Percentiles rank a stretch among this genome's conserved stretches.
phyloP scores from a whole-genome alignment of 768 basidiomycete genomes.

The Butyriboletus loyo region DNA sequence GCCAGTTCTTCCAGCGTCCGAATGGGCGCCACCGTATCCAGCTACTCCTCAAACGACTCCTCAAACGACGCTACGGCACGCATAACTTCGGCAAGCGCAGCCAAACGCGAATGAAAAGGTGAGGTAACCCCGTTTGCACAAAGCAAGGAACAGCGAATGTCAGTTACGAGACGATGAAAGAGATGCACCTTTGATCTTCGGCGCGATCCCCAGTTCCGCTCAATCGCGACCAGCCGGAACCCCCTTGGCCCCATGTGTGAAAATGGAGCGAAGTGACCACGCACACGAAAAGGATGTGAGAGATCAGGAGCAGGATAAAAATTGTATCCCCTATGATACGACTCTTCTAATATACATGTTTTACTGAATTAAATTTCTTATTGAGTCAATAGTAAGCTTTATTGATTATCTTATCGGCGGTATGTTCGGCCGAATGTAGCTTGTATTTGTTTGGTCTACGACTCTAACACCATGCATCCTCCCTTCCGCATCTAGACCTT shows the following conservation, averaged over 20 bases:
- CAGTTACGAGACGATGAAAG: not conserved
- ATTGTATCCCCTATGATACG: too few species aligned
- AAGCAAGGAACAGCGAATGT: not conserved
- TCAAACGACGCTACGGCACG: slow-evolving; percentile 1
- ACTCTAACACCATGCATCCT: slow-evolving; percentile 72
- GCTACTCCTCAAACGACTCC: slow-evolving; percentile 14
- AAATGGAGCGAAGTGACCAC: too few species aligned
- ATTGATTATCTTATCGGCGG: too few species aligned
- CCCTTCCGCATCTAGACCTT: slow-evolving; percentile 65
- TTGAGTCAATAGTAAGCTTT: too few species aligned
- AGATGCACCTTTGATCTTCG: slow-evolving; percentile 68
- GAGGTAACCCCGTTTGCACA: not conserved
- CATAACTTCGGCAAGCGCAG: slow-evolving; percentile 10
- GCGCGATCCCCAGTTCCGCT: slow-evolving; percentile 67
- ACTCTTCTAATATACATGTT: too few species aligned
- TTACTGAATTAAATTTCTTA: too few species aligned
- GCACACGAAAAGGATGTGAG: too few species aligned
- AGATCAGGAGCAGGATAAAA: too few species aligned
- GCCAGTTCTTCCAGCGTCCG: slow-evolving; percentile 40
- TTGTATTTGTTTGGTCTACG: too few species aligned
- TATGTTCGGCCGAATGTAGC: too few species aligned
- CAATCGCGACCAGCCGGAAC: slow-evolving; percentile 70
- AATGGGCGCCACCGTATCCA: slow-evolving; percentile 45
- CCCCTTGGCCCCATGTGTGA: slow-evolving; percentile 67
- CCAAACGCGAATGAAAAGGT: slow-evolving; percentile 10